Conservation (phyloP, 768 basidiomycete genomes). For the Psilocybe tampanensis region DNA sequence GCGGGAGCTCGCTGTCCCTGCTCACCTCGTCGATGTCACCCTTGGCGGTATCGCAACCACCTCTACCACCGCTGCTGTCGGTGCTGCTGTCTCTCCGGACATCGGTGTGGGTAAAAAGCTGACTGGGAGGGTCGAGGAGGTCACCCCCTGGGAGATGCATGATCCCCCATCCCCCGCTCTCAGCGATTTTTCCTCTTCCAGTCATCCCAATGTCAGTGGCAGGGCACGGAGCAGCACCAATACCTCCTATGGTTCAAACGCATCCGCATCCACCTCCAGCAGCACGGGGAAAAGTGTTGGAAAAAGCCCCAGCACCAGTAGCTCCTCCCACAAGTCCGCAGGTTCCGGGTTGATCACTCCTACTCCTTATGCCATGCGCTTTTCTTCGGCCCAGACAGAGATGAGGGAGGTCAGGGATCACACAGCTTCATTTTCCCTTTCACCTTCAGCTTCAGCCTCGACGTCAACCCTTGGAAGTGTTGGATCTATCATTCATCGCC, state of each 20-base stretch:
- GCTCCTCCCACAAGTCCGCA: neutral
- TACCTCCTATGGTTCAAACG: neutral
- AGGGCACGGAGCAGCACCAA: neutral
- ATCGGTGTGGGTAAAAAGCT: neutral
- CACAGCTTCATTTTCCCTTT: neutral
- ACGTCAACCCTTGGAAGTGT: neutral
- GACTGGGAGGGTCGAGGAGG: conserved; percentile 18
- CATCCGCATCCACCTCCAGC: neutral
- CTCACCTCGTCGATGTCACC: neutral
- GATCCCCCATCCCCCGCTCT: conserved; percentile 5
- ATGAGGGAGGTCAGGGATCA: neutral
- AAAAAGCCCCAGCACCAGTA: neutral
- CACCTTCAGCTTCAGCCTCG: neutral
- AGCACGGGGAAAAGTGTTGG: neutral
- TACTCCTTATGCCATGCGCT: neutral
- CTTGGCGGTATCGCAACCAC: neutral
- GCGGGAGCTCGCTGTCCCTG: neutral
- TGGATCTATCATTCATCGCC: neutral
- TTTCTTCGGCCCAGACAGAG: neutral
- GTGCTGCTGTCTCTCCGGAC: neutral
- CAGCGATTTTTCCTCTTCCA: neutral
- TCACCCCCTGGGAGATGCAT: conserved; percentile 26
- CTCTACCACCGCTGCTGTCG: neutral
- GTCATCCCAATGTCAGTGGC: neutral
- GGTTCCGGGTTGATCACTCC: neutral